A percentile compares a stretch with the other conserved stretches of the same genome.
These are phyloP conservation scores for Venturia nashicola DNA, from an alignment of 2,329 filamentous ascomycete species.

Conservation along the genomic window DNA sequence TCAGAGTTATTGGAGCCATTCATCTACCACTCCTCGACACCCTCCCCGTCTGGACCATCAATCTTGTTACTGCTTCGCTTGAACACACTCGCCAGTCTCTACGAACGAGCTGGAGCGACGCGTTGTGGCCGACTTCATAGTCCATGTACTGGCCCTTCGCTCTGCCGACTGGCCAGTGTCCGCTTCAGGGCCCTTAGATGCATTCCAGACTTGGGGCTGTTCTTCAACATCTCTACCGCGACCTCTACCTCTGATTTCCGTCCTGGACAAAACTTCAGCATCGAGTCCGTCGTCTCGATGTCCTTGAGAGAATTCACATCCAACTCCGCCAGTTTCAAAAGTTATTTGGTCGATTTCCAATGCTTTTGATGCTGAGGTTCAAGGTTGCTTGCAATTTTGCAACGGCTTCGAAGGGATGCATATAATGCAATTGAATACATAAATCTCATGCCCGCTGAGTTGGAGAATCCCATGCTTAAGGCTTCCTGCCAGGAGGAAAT, in stretches of 20 bases:
- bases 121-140: not conserved
- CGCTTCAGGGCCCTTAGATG: not conserved
- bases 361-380: not conserved
- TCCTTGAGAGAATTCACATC: not conserved
- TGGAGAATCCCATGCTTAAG: not conserved
- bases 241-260: not conserved
- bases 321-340: not conserved
- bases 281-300: not conserved
- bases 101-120: not conserved
- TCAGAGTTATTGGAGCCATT: not conserved
- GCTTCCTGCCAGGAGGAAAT: not conserved
- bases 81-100: not conserved
- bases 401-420: not conserved
- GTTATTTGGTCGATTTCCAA: not conserved
- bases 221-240: not conserved
- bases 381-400: not conserved
- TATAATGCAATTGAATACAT: not conserved
- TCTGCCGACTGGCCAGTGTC: not conserved
- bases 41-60: not conserved
- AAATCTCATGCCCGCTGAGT: not conserved
- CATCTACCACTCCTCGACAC: not conserved
- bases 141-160: not conserved
- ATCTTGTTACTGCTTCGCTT: not conserved
- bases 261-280: not conserved
- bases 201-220: not conserved